Evolutionary conservation across 2,329 filamentous ascomycete genomes (phyloP).

Genomic region (Alternaria incomplexa): DNA sequence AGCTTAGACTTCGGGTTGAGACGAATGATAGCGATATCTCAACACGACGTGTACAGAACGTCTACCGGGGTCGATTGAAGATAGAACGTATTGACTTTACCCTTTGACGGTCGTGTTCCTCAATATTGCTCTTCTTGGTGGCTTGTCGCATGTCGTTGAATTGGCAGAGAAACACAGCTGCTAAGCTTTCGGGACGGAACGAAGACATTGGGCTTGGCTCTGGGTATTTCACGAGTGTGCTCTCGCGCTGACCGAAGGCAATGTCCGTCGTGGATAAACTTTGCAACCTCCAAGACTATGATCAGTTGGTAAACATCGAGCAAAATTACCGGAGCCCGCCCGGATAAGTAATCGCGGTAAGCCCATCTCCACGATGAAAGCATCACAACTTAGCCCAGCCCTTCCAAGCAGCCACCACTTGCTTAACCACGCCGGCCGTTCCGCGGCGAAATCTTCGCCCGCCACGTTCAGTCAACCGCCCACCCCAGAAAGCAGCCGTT

Average conservation of each 20-base stretch:
- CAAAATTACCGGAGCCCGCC: neutral
- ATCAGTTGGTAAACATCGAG: too few species aligned
- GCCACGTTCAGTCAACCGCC: neutral
- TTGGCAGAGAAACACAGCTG: neutral
- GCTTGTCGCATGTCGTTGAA: neutral
- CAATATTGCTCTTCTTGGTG: accelerated
- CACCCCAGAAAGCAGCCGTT: neutral
- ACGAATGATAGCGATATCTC: neutral
- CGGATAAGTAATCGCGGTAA: neutral
- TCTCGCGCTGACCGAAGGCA: too few species aligned
- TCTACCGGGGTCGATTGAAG: accelerated
- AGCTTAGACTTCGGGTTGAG: neutral
- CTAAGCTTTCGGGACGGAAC: neutral
- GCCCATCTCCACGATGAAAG: neutral
- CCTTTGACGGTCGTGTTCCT: neutral
- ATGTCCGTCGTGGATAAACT: too few species aligned
- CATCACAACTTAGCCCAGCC: neutral
- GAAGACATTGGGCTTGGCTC: neutral
- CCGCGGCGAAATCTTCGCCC: neutral
- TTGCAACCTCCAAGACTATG: too few species aligned
- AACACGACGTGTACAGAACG: neutral
- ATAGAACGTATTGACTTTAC: neutral
- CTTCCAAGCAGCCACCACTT: neutral
- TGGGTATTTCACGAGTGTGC: neutral
- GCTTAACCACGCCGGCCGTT: neutral